Evolutionary conservation across 1,139 yeast species (phyloP).

Genomic region (Diutina sp.): DNA sequence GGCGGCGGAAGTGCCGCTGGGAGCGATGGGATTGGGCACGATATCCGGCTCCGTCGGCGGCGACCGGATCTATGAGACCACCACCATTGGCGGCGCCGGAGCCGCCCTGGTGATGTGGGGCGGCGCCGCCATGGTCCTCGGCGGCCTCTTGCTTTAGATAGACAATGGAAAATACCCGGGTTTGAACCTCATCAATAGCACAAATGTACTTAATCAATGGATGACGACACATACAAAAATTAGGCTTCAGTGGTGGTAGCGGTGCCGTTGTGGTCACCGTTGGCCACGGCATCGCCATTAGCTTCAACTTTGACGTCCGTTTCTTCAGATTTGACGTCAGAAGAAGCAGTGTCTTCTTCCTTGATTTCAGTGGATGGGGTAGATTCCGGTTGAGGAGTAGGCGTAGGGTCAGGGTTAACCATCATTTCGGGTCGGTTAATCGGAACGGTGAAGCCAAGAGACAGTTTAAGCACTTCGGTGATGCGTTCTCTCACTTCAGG

Average conservation of each 20-base stretch:
- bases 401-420: neutral
- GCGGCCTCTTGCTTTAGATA: neutral
- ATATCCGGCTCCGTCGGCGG: constrained; percentile 46
- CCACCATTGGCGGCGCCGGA: constrained; percentile 11
- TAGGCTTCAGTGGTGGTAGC: neutral
- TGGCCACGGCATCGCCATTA: neutral
- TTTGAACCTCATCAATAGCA: no score
- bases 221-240: no score
- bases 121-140: neutral
- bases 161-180: neutral
- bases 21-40: constrained; percentile 39
- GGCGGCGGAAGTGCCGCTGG: constrained; percentile 10
- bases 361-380: neutral
- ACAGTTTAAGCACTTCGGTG: neutral
- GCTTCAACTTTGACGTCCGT: neutral
- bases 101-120: neutral
- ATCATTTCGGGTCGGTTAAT: neutral
- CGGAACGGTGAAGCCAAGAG: neutral
- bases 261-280: neutral
- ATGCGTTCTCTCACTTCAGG: neutral
- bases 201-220: no score
- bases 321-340: neutral
- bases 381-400: neutral
- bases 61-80: constrained; percentile 26
- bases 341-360: neutral